A percentile compares a stretch with the other conserved stretches of the same genome.
These are phyloP conservation scores for Eucalyptus regnans DNA, from an alignment of 345 rosid genomes.

Conservation along the genomic window DNA sequence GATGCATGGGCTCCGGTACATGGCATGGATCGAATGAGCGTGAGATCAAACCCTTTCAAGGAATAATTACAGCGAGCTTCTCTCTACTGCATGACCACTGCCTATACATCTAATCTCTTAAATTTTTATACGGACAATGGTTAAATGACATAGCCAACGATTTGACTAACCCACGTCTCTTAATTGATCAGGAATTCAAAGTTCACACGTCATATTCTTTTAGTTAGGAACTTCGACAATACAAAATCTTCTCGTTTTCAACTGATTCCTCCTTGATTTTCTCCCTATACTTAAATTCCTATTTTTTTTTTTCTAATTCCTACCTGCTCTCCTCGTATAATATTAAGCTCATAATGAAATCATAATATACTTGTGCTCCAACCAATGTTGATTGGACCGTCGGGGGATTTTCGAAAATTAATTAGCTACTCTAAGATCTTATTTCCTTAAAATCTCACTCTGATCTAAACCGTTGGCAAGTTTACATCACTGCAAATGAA, in stretches of 20 bases:
- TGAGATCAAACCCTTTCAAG: background rate
- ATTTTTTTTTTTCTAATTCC: background rate
- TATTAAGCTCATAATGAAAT: background rate
- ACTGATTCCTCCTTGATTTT: background rate
- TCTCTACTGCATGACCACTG: background rate
- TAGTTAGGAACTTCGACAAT: background rate
- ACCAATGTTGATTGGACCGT: background rate
- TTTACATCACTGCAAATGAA: background rate
- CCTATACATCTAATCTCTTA: background rate
- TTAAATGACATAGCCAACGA: background rate
- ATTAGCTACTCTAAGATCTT: background rate
- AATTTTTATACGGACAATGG: background rate
- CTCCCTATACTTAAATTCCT: background rate
- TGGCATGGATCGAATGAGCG: background rate
- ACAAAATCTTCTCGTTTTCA: background rate
- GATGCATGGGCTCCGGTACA: background rate
- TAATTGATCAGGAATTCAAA: background rate
- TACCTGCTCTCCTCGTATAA: background rate
- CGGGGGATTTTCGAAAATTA: background rate
- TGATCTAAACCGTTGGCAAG: background rate
- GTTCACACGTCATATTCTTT: background rate
- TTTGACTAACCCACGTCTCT: background rate
- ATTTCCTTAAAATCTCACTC: background rate
- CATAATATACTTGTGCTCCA: background rate
- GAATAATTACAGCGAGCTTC: background rate